These are phyloP conservation scores for Amanita exitialis DNA, from an alignment of 768 basidiomycete genomes.

Conservation along the genomic window DNA sequence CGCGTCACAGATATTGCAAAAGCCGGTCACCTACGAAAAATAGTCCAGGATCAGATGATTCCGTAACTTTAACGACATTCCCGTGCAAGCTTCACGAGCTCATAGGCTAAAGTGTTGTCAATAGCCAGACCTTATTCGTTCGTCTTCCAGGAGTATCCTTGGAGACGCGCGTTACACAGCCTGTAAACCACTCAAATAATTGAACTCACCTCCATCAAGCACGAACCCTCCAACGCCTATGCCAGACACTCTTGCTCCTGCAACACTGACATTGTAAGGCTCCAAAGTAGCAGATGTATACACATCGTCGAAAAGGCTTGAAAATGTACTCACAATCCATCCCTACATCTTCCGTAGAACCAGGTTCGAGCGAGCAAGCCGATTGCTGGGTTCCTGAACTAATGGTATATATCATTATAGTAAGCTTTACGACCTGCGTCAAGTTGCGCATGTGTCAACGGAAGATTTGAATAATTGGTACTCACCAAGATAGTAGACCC, in stretches of 20 bases:
- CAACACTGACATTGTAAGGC: constrained; percentile 30
- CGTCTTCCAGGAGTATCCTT: constrained; percentile 48
- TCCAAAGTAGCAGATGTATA: constrained; percentile 34
- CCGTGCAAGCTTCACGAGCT: constrained; percentile 53
- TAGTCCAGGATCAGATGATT: constrained; percentile 22
- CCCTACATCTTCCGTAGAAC: constrained; percentile 2
- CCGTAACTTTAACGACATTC: constrained; percentile 24
- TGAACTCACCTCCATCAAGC: constrained; percentile 35
- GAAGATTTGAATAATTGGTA: no score
- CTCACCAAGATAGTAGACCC: not conserved
- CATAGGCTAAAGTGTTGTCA: constrained; percentile 44
- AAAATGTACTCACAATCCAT: not conserved
- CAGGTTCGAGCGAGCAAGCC: constrained; percentile 3
- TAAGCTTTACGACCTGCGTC: not conserved
- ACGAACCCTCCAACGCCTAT: constrained; percentile 38
- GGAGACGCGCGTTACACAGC: constrained; percentile 11
- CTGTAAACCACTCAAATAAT: constrained; percentile 20
- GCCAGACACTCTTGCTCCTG: constrained; percentile 37
- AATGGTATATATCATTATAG: not conserved
- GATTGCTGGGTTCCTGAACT: not conserved
- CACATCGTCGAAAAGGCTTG: constrained; percentile 36
- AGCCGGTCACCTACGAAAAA: no score
- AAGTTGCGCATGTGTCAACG: not conserved
- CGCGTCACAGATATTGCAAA: no score
- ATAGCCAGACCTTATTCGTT: constrained; percentile 2